A percentile compares a stretch with the other conserved stretches of the same genome.
Conservation (phyloP, 1,284 basidiomycete species). For the Naganishia sp. region DNA sequence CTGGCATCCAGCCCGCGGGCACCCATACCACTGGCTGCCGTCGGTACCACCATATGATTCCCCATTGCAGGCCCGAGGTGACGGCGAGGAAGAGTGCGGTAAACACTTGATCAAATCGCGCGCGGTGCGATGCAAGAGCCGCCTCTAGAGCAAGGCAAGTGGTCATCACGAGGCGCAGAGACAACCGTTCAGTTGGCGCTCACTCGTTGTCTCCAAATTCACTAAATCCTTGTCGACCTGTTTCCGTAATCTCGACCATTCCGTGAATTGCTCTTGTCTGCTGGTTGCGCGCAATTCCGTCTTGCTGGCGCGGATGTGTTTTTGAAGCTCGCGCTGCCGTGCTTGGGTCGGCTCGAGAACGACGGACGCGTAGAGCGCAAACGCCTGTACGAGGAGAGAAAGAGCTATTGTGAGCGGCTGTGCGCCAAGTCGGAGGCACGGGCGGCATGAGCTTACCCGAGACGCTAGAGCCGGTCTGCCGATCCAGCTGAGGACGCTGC, state of each 20-base stretch:
- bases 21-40: conserved; percentile 86
- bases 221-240: conserved; percentile 89
- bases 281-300: conserved; percentile 84
- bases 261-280: conserved; percentile 96
- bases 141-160: conserved; percentile 60
- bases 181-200: conserved; percentile 49
- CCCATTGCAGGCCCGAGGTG: conserved; percentile 80
- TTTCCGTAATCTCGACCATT: conserved; percentile 92
- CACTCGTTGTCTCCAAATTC: conserved; percentile 90
- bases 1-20: conserved; percentile 78
- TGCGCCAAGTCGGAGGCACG: background rate
- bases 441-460: conserved; percentile 60
- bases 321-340: conserved; percentile 61
- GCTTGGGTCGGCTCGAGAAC: conserved; percentile 12
- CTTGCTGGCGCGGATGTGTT: conserved; percentile 74
- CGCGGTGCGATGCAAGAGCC: conserved; percentile 65
- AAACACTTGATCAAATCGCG: conserved; percentile 72
- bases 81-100: conserved; percentile 72
- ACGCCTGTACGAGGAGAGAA: conserved; percentile 32
- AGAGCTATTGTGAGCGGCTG: background rate
- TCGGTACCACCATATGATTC: conserved; percentile 85
- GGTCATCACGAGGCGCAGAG: background rate
- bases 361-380: conserved; percentile 31
- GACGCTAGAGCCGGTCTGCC: conserved; percentile 79
- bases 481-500: conserved; percentile 81